Conservation (phyloP, 1,284 basidiomycete genomes). For the Trichosporon ovoides region DNA sequence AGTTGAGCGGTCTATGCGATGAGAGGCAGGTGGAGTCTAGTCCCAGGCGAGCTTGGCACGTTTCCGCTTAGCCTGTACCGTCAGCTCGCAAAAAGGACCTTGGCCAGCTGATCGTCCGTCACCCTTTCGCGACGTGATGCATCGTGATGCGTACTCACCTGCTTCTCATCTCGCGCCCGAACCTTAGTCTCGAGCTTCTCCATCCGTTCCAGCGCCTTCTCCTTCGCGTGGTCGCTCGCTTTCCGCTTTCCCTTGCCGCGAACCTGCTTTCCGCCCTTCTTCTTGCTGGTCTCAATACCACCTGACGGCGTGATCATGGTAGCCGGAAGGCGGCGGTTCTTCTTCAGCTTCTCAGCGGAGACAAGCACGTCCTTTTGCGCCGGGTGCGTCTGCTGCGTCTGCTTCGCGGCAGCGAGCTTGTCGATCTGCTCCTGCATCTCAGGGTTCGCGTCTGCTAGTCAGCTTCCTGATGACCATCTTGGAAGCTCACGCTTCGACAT, state of each 20-base stretch:
- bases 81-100: not conserved
- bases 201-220: slow-evolving; percentile 34
- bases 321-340: slow-evolving; percentile 42
- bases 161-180: slow-evolving; percentile 36
- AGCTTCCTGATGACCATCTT: too few relatives aligned
- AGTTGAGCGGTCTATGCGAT: not conserved
- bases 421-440: slow-evolving; percentile 15
- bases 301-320: slow-evolving; percentile 43
- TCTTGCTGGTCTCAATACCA: slow-evolving; percentile 28
- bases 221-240: slow-evolving; percentile 30
- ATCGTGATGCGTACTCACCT: slow-evolving; percentile 27
- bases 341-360: slow-evolving; percentile 37
- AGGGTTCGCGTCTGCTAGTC: not conserved
- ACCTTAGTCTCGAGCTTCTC: slow-evolving; percentile 27
- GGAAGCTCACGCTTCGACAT: not conserved
- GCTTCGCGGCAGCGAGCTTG: slow-evolving; percentile 18
- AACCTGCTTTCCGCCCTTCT: slow-evolving; percentile 16
- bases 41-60: slow-evolving; percentile 47
- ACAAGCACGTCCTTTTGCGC: slow-evolving; percentile 19
- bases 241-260: slow-evolving; percentile 26
- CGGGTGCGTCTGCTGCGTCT: slow-evolving; percentile 16
- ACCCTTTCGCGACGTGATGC: not conserved
- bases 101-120: too few relatives aligned
- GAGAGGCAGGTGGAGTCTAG: slow-evolving; percentile 13
- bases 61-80: slow-evolving; percentile 35